phyloP scores from a whole-genome alignment of 2,329 filamentous ascomycete species.

The Penicillium hordei region DNA sequence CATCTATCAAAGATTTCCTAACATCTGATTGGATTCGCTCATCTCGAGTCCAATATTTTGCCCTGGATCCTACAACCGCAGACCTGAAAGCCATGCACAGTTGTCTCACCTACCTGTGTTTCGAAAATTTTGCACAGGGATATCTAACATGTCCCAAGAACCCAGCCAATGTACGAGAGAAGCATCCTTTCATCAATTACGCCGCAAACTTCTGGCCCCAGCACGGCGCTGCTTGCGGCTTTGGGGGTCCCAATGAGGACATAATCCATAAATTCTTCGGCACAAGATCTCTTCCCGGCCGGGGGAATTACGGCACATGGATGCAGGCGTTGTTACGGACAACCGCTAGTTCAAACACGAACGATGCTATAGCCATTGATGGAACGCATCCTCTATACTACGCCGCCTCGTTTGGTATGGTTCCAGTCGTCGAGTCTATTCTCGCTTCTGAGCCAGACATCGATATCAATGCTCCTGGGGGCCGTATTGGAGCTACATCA shows the following conservation, averaged over 20 bases:
- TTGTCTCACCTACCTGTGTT: slow-evolving; percentile 19
- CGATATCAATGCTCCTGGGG: slow-evolving; percentile 22
- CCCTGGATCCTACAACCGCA: slow-evolving; percentile 14
- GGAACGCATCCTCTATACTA: slow-evolving; percentile 23
- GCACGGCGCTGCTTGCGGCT: slow-evolving; percentile 10
- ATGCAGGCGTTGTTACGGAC: slow-evolving; percentile 13
- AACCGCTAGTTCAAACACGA: not conserved
- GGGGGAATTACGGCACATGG: slow-evolving; percentile 23
- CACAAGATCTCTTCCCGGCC: slow-evolving; percentile 10
- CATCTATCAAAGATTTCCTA: slow-evolving; percentile 22
- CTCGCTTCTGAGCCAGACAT: slow-evolving; percentile 16
- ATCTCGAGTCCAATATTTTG: slow-evolving; percentile 18
- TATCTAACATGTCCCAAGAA: not conserved
- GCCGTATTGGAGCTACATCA: slow-evolving; percentile 18
- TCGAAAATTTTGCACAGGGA: slow-evolving; percentile 21
- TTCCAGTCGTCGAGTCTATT: slow-evolving; percentile 17
- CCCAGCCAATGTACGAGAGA: not conserved
- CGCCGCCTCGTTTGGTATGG: slow-evolving; percentile 22
- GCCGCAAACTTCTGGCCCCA: slow-evolving; percentile 18
- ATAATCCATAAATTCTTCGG: slow-evolving; percentile 19
- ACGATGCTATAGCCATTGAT: slow-evolving; percentile 7
- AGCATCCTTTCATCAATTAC: slow-evolving; percentile 16
- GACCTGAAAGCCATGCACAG: slow-evolving; percentile 17
- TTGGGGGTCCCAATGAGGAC: not conserved
- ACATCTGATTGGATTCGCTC: slow-evolving; percentile 21